phyloP scores from a whole-genome alignment of 2,329 filamentous ascomycete species.

The Ophiostoma tasmaniense region DNA sequence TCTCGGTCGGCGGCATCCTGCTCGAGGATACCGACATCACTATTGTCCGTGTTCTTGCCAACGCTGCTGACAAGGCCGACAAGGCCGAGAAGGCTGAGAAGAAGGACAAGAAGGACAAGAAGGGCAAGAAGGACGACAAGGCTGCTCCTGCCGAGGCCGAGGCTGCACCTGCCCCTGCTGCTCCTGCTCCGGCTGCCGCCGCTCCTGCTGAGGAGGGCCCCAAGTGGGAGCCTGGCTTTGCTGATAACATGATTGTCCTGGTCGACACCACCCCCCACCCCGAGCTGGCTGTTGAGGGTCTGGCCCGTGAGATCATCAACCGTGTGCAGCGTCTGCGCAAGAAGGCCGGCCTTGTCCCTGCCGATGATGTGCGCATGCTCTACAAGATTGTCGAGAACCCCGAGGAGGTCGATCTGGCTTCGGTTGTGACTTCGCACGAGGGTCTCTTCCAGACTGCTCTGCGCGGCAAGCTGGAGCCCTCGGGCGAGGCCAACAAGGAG shows the following conservation, averaged over 20 bases:
- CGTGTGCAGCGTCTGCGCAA: slow-evolving; percentile 88
- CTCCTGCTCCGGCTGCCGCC: not conserved
- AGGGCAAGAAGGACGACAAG: slow-evolving; percentile 61
- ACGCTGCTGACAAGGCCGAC: slow-evolving; percentile 41
- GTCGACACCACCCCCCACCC: slow-evolving; percentile 69
- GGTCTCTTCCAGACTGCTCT: slow-evolving; percentile 66
- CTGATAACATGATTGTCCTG: slow-evolving; percentile 71
- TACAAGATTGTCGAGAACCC: slow-evolving; percentile 75
- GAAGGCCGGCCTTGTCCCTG: slow-evolving; percentile 82
- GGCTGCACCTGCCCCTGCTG: not conserved
- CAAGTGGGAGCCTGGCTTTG: slow-evolving; percentile 21
- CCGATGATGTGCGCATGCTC: slow-evolving; percentile 93
- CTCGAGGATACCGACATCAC: slow-evolving; percentile 75
- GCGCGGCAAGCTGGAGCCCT: slow-evolving; percentile 65
- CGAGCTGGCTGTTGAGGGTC: slow-evolving; percentile 77
- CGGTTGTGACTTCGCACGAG: slow-evolving; percentile 60
- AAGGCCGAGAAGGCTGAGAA: slow-evolving; percentile 3
- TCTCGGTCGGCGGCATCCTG: slow-evolving; percentile 77
- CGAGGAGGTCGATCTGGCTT: slow-evolving; percentile 62
- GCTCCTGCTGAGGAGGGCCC: slow-evolving; percentile 9
- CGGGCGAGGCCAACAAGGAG: slow-evolving; percentile 41
- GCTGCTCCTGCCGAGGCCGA: not conserved
- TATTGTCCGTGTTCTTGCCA: slow-evolving; percentile 69
- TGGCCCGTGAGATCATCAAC: slow-evolving; percentile 88
- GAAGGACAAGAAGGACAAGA: slow-evolving; percentile 48